A percentile compares a stretch with the other conserved stretches of the same genome.
Evolutionary conservation across 495 filamentous ascomycete genomes (phyloP).

Genomic region (Polyplosphaeria fusca): DNA sequence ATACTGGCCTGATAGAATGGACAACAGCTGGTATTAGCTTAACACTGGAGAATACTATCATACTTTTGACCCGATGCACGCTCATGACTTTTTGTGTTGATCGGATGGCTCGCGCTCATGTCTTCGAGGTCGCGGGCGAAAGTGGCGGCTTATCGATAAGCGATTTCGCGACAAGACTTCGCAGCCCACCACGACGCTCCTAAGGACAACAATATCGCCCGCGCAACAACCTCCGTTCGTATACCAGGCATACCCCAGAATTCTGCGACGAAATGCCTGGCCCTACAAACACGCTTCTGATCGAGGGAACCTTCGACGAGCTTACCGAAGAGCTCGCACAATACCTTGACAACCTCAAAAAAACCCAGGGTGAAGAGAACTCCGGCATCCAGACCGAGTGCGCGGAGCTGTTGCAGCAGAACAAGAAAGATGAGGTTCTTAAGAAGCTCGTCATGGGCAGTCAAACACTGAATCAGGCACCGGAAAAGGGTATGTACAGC

Average conservation of each 20-base stretch:
- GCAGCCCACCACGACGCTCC: neutral
- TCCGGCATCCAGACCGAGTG: constrained; percentile 63
- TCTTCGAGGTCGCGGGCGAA: too few relatives aligned
- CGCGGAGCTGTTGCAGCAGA: constrained; percentile 72
- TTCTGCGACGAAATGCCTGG: constrained; percentile 39
- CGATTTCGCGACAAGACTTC: too few relatives aligned
- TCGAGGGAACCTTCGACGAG: constrained; percentile 87
- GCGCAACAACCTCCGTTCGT: neutral
- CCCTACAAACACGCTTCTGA: constrained; percentile 60
- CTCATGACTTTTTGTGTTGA: too few relatives aligned
- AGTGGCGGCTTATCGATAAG: too few relatives aligned
- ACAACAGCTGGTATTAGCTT: too few relatives aligned
- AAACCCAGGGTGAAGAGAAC: constrained; percentile 50
- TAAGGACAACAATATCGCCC: neutral
- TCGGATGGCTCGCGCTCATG: too few relatives aligned
- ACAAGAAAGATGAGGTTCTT: constrained; percentile 62
- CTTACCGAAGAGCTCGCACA: constrained; percentile 83
- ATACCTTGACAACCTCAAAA: constrained; percentile 68
- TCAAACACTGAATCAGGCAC: constrained; percentile 67
- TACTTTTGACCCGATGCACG: too few relatives aligned
- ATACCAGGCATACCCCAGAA: neutral
- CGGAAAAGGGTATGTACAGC: constrained; percentile 68
- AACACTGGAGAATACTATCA: too few relatives aligned
- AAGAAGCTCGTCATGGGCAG: constrained; percentile 82
- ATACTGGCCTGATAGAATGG: too few relatives aligned